Evolutionary conservation across 179 eudicot species (phyloP), one percentile per base, ranked within the genome.

Genomic region (Nepenthes alata): DNA sequence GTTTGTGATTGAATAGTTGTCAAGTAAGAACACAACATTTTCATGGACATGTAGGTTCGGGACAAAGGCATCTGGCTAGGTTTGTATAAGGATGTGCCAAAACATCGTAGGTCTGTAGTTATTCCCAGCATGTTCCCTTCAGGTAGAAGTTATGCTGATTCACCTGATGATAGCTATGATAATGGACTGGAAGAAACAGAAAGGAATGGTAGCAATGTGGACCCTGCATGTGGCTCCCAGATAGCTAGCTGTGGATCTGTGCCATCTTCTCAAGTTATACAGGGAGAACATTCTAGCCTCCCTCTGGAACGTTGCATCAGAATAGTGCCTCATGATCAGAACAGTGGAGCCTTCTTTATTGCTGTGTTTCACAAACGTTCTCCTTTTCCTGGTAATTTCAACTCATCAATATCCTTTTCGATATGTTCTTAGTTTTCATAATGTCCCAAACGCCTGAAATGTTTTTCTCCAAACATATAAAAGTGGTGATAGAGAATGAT

Each of bases 241-340:
- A 59, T 69, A 58, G 35, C 66, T 41, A 38, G 15, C 49, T 62
- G 57, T 16, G 74, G 70, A 53, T 37, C 64, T 48, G 73, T 65
- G 50, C 65, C 77, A 65, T 52, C 63, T n/a, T 49, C 73, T 54
- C 69, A 72, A 57, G 63, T 25, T 68, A 38, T 61, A 44, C 80
- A 77, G 25, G 78, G 71, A 59, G 96, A 87, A 71, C 60, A 74
- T 64, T 93, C 93, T 53, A 71, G 58, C 74, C 72, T 89, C 41
- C 96, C 96, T 59, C 79, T 93, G 53, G 98, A 89, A 72, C 87
- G 77, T 53, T 93, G 98, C 73, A 85, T 93, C 93, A 82, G 98
- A 75, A 84, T 93, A 77, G 83, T 93, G 62, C 98, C 98, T 57
- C 98, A 93, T 80, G 96, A 93, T 71, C 93, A 93, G 73, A 89